Conservation (phyloP, 768 basidiomycete genomes). For the Suillus americanus region DNA sequence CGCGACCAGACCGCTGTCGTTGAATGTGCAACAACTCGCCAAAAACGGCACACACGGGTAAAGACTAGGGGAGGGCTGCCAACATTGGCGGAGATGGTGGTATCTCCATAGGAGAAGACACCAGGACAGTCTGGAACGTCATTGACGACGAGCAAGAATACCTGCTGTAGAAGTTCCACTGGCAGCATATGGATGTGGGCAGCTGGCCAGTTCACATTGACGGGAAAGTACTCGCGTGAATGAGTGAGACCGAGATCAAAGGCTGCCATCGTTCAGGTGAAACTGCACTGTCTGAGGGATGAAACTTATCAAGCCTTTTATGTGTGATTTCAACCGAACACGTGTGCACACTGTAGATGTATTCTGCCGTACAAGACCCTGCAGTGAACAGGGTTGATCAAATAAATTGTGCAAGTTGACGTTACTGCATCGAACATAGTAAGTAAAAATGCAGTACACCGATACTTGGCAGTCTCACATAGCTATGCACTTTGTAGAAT, state of each 20-base stretch:
- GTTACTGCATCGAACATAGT: not conserved
- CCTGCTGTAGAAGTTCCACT: not conserved
- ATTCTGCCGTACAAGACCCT: not conserved
- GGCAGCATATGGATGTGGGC: not conserved
- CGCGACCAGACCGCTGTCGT: not conserved
- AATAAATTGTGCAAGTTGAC: not conserved
- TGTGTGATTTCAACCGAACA: not conserved
- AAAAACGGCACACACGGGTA: not conserved
- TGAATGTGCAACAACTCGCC: not conserved
- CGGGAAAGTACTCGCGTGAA: not conserved
- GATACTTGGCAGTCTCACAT: too few species aligned
- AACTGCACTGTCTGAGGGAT: not conserved
- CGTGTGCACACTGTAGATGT: not conserved
- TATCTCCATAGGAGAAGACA: not conserved
- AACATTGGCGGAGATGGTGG: not conserved
- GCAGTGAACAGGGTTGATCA: not conserved
- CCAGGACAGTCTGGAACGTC: not conserved
- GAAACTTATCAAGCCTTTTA: not conserved
- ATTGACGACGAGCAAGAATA: not conserved
- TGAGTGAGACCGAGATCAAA: not conserved
- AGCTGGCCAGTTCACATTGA: not conserved
- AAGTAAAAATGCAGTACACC: not conserved
- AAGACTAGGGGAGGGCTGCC: not conserved
- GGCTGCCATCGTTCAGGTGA: not conserved
- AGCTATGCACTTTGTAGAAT: too few species aligned